Percentiles rank a stretch among this genome's conserved stretches.
Evolutionary conservation across 2,329 filamentous ascomycete genomes (phyloP).

Genomic region (Tothia fuscella): DNA sequence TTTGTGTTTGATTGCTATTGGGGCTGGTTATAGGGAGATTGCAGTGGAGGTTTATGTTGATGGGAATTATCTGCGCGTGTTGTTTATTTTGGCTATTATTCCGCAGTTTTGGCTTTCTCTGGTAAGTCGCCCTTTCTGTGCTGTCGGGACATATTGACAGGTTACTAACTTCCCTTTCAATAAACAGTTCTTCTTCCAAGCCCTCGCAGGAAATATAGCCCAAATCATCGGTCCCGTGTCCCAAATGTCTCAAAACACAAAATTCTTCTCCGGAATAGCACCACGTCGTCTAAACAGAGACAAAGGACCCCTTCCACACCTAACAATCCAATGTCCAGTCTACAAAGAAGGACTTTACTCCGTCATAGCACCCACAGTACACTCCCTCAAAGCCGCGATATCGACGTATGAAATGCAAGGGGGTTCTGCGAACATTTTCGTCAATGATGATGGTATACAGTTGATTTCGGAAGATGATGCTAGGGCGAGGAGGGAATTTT

Average conservation of each 20-base stretch:
- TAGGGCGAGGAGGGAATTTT: conserved; percentile 33
- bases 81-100: conserved; percentile 40
- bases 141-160: background rate
- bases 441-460: conserved; percentile 60
- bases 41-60: conserved; percentile 45
- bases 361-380: conserved; percentile 64
- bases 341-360: conserved; percentile 30
- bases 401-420: conserved; percentile 42
- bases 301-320: conserved; percentile 29
- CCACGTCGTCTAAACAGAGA: conserved; percentile 28
- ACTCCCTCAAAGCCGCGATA: conserved; percentile 57
- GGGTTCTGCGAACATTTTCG: conserved; percentile 55
- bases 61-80: conserved; percentile 40
- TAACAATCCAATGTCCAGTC: conserved; percentile 41
- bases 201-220: conserved; percentile 27
- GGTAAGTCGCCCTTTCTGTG: conserved; percentile 21
- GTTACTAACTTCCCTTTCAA: conserved; percentile 1
- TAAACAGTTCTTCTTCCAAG: conserved; percentile 37
- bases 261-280: conserved; percentile 32
- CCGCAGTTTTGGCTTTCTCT: conserved; percentile 48
- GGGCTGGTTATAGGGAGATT: conserved; percentile 43
- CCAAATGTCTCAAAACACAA: conserved; percentile 33
- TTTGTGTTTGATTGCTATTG: conserved; percentile 42
- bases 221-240: conserved; percentile 33
- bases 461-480: conserved; percentile 38